These are phyloP conservation scores for Saitozyma podzolica DNA, from an alignment of 768 basidiomycete genomes.

Conservation along the genomic window DNA sequence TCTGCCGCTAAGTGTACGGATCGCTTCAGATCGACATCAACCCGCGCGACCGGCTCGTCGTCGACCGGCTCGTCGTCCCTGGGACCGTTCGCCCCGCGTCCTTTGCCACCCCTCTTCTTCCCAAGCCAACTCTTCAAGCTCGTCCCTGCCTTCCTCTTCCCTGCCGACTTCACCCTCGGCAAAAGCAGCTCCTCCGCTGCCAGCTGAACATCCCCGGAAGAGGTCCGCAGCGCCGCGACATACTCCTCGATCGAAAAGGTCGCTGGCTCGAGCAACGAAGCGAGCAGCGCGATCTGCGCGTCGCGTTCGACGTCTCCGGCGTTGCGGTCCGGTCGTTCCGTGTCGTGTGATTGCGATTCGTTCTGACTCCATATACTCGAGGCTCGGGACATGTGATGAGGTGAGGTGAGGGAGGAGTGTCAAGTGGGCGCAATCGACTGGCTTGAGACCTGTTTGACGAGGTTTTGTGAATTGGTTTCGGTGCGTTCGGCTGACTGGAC, in stretches of 20 bases:
- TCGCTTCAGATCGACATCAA: neutral
- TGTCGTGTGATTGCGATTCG: too few species aligned
- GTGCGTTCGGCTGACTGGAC: too few species aligned
- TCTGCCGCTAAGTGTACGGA: neutral
- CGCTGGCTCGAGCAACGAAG: slow-evolving; percentile 45
- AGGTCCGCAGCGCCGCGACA: slow-evolving; percentile 25
- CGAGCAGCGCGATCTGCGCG: slow-evolving; percentile 37
- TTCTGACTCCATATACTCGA: too few species aligned
- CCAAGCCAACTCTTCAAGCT: slow-evolving; percentile 27
- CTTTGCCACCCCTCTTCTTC: slow-evolving; percentile 3
- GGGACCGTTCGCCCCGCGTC: neutral
- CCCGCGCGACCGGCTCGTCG: neutral
- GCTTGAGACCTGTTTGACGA: too few species aligned
- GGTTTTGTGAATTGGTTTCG: too few species aligned
- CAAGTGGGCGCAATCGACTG: neutral
- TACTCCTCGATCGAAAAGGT: slow-evolving; percentile 26
- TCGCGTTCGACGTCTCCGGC: slow-evolving; percentile 8
- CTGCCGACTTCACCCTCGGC: slow-evolving; percentile 22
- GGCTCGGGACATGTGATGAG: neutral
- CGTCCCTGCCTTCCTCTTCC: slow-evolving; percentile 24
- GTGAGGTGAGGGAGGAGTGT: slow-evolving; percentile 15
- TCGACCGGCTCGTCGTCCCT: neutral
- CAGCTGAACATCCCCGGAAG: slow-evolving; percentile 32
- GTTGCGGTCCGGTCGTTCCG: too few species aligned
- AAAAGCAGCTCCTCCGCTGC: slow-evolving; percentile 47